Base-by-base conservation (phyloP, 1,139 yeast species). In the Chernovozyma aurita region DNA sequence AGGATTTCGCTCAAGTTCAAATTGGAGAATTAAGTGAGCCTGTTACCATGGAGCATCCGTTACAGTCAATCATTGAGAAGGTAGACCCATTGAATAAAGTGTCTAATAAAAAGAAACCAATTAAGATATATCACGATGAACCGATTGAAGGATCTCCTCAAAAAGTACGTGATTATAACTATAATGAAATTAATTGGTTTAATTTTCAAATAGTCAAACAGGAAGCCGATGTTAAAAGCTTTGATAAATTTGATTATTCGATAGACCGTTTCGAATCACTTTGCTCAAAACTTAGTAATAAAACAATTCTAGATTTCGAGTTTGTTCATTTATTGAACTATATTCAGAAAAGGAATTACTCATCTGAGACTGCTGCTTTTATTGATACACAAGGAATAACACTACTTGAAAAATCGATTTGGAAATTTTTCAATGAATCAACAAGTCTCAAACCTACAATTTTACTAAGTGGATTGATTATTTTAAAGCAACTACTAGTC, bases 71-170 rank as follows among this genome's bases (percentile, higher is more conserved):
- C 21, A 64, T 69, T 26, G 73, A 67, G 18, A 66, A 55, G 41
- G 57, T 66, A 1, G 76, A 70, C 44, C 76, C 76, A 1, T 49
- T 70, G 18, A 60, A 49, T 33, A 53, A 61, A 5, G 51, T 64
- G 6, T 58, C 74, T 0, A 60, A 50, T 31, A 59, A 55, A 33
- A 59, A 53, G 34, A 61, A 59, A 31, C 64, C 61, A 4, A 68
- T 70, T 24, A 43, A 53, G 15, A 70, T 70, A 9, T 70, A 52
- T 39, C 70, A 68, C 31, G 76, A 70, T 45, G 38, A 40, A 9
- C 42, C 41, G 26, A 45, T 40, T 4, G 38, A 47, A 7, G 65
- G 66, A 4, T 64, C 70, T 1, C 68, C 69, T 0, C 67, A 60
- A 32, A 63, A 61, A 36, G 55, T 51, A 1, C 46, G 46, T 20